These are phyloP conservation scores for Senna tora DNA, from an alignment of 306 rosid species.

Conservation along the genomic window DNA sequence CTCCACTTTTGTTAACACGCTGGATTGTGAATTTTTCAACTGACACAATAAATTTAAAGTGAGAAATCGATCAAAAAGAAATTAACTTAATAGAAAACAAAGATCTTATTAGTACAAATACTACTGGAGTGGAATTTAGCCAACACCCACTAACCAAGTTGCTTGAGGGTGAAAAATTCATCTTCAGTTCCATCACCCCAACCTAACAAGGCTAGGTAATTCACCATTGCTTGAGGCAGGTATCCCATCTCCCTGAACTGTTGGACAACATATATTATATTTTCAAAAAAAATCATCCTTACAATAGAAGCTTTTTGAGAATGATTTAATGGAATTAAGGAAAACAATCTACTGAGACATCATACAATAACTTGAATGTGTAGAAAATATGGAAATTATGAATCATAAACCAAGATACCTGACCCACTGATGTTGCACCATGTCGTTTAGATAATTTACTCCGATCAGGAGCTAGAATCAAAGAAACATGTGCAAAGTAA, in stretches of 20 bases:
- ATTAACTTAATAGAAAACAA: conserved; percentile 21
- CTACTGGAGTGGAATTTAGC: conserved; percentile 29
- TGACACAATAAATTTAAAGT: conserved; percentile 35
- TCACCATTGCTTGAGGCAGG: conserved; percentile 88
- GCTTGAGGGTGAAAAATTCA: conserved; percentile 78
- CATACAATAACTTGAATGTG: conserved; percentile 1
- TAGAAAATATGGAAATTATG: conserved; percentile 11
- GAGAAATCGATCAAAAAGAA: conserved; percentile 23
- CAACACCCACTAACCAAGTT: conserved; percentile 73
- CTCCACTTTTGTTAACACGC: conserved; percentile 93
- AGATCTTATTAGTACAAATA: not conserved
- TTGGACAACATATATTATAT: conserved; percentile 34
- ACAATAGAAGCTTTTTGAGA: conserved; percentile 14
- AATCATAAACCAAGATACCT: conserved; percentile 51
- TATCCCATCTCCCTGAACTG: conserved; percentile 99
- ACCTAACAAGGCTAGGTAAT: conserved; percentile 93
- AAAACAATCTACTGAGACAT: conserved; percentile 7
- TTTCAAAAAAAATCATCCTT: conserved; percentile 27
- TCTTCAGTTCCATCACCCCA: conserved; percentile 99
- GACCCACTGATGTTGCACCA: conserved; percentile 98
- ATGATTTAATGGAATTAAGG: conserved; percentile 14
- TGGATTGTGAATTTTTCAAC: conserved; percentile 87
- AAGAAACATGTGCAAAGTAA: conserved; percentile 82
- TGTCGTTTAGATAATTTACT: conserved; percentile 96
- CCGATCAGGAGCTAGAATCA: conserved; percentile 95